Conservation (phyloP, 2,329 filamentous ascomycete genomes). For the Aspergillus aculeatinus region DNA sequence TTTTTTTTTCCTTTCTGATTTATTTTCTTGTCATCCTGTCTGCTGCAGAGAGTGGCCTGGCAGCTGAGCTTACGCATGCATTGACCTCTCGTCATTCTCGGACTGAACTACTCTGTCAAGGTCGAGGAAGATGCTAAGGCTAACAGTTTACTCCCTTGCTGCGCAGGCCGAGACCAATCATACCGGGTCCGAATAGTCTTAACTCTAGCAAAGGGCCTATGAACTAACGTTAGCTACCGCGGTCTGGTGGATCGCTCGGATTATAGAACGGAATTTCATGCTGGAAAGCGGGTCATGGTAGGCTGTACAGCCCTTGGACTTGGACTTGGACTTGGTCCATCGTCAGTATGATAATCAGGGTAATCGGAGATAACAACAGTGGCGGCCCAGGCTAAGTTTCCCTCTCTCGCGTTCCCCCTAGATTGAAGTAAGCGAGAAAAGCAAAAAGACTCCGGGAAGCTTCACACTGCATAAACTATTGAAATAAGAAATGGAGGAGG, state of each 20-base stretch:
- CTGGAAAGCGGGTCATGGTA: not conserved
- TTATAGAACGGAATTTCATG: not conserved
- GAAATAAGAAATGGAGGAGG: not conserved
- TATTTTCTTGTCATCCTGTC: not conserved
- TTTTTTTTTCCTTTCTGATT: not conserved
- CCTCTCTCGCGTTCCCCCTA: not conserved
- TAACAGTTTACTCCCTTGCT: slow-evolving; percentile 6
- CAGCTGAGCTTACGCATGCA: slow-evolving; percentile 10
- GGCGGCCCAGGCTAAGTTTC: not conserved
- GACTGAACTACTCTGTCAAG: not conserved
- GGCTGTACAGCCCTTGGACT: not conserved
- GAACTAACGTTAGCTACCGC: not conserved
- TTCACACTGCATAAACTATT: not conserved
- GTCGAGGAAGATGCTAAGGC: not conserved
- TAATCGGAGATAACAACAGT: not conserved
- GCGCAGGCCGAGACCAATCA: slow-evolving; percentile 5
- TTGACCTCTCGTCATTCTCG: slow-evolving; percentile 8
- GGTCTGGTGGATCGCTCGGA: not conserved
- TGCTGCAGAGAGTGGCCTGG: slow-evolving; percentile 3
- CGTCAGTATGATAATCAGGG: not conserved
- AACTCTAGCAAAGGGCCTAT: slow-evolving; percentile 4
- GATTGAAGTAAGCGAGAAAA: not conserved
- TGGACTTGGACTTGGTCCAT: not conserved
- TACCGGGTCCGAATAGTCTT: slow-evolving; percentile 1
- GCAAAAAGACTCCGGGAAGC: not conserved